Evolutionary conservation across 768 basidiomycete genomes (phyloP).

Genomic region (Phlebiopsis gigantea): DNA sequence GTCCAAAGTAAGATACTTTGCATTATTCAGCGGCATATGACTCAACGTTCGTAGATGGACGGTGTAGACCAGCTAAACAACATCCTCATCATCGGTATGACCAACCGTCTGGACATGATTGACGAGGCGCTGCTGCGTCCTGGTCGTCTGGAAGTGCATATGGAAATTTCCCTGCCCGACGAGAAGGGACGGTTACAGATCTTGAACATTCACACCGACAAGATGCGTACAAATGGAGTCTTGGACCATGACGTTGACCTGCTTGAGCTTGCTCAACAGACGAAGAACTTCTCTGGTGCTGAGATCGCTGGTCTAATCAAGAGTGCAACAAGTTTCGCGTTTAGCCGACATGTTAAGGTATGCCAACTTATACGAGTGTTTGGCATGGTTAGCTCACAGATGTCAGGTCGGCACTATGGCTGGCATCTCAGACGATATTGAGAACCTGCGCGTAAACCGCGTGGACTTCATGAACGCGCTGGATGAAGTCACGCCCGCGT

Average conservation of each 20-base stretch:
- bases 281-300: slow-evolving; percentile 98
- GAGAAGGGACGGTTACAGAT: slow-evolving; percentile 91
- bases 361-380: neutral
- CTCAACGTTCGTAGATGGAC: slow-evolving; percentile 68
- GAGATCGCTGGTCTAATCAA: slow-evolving; percentile 95
- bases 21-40: neutral
- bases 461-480: slow-evolving; percentile 86
- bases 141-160: slow-evolving; percentile 97
- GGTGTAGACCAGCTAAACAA: slow-evolving; percentile 99
- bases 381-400: neutral
- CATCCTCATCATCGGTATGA: slow-evolving; percentile 99
- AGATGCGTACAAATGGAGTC: slow-evolving; percentile 89
- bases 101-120: slow-evolving; percentile 97
- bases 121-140: slow-evolving; percentile 97
- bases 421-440: slow-evolving; percentile 93
- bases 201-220: slow-evolving; percentile 88
- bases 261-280: slow-evolving; percentile 68
- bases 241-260: slow-evolving; percentile 87
- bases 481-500: slow-evolving; percentile 93
- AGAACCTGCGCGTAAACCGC: slow-evolving; percentile 83
- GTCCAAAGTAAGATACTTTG: slow-evolving; percentile 64
- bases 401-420: slow-evolving; percentile 86
- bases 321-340: slow-evolving; percentile 97
- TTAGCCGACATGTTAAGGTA: slow-evolving; percentile 93
- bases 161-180: slow-evolving; percentile 98